Evolutionary conservation across 129 eudicot species (phyloP), one percentile per base, ranked within the genome.

Genomic region (Lonicera japonica): DNA sequence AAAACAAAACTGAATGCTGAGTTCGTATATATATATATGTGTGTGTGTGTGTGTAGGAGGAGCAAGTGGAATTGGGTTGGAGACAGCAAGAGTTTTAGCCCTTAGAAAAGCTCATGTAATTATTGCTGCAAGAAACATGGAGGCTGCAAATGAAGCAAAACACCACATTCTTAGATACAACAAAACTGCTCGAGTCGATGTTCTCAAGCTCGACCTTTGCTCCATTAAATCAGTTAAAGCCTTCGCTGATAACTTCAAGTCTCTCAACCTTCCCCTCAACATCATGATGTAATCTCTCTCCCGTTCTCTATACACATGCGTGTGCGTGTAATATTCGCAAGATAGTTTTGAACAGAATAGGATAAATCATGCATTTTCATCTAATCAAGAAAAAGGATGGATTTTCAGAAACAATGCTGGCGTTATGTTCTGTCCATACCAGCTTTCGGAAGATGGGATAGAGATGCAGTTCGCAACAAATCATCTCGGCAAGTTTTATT

Each of bases 391-490:
- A 12, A 56, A 25, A 21, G 3, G 36, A 57, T 41, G 29, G 38
- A 61, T 25, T 54, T 75, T 74, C 88, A 87, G 98, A 82, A 92
- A 92, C 75, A 92, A 92, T 71, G 98, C 98, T 47, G 98, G 98
- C 4, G 68, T 92, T 45, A 92, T 92, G 98, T 87, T 92, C 52
- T 84, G 96, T 61, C 98, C 98, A 0, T 85, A 60, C 77, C 82
- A 82, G 70, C 91, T 82, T 47, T 92, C 98, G 1, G 65, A 78
- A 58, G 91, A 92, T 74, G 95, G 96, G 63, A 76, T 92, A 24
- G 98, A 92, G 88, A 54, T 87, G 70, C 98, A 92, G 64, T 87
- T 92, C 70, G 96, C 96, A 1, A 90, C 97, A 8, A 90, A 90
- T 72, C 95, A 90, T 70, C 70, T 86, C 10, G 97, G 95, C 86